A percentile compares a stretch with the other conserved stretches of the same genome.
Conservation (phyloP, 257 asterid species). For the Dorcoceras hygrometricum region DNA sequence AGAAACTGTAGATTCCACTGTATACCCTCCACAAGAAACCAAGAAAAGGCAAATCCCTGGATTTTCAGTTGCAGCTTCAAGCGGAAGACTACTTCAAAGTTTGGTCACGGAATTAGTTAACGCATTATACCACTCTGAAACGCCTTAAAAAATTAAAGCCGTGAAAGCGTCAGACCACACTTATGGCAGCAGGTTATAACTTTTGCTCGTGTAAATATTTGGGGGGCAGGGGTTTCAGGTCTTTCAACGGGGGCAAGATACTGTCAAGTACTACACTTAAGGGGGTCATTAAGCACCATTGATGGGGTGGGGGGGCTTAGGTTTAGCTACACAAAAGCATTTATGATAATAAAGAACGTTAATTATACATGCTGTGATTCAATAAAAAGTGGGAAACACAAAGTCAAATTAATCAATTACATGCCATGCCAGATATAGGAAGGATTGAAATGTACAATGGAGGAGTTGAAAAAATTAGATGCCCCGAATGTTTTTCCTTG, state of each 20-base stretch:
- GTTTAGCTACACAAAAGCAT: background rate
- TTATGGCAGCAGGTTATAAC: conserved; percentile 29
- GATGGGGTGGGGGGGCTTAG: too few species aligned
- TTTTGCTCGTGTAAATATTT: conserved; percentile 17
- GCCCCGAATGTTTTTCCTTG: background rate
- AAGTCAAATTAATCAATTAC: background rate
- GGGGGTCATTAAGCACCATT: background rate
- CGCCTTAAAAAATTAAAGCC: conserved; percentile 20
- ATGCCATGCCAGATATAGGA: background rate
- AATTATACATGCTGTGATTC: background rate
- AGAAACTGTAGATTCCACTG: conserved; percentile 30
- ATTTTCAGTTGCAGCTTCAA: conserved; percentile 23
- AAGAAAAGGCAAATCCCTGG: conserved; percentile 30
- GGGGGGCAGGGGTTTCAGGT: conserved; percentile 7
- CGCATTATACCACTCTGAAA: conserved; percentile 27
- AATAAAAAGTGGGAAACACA: background rate
- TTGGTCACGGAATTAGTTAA: conserved; percentile 26
- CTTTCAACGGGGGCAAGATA: conserved; percentile 12
- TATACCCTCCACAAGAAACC: conserved; percentile 21
- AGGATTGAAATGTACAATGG: background rate
- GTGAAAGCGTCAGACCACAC: conserved; percentile 27
- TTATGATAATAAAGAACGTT: background rate
- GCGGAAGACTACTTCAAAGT: conserved; percentile 19
- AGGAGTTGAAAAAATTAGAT: background rate
- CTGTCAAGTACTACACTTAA: background rate